Conservation (phyloP, 495 filamentous ascomycete species). For the Cairneyella variabilis region DNA sequence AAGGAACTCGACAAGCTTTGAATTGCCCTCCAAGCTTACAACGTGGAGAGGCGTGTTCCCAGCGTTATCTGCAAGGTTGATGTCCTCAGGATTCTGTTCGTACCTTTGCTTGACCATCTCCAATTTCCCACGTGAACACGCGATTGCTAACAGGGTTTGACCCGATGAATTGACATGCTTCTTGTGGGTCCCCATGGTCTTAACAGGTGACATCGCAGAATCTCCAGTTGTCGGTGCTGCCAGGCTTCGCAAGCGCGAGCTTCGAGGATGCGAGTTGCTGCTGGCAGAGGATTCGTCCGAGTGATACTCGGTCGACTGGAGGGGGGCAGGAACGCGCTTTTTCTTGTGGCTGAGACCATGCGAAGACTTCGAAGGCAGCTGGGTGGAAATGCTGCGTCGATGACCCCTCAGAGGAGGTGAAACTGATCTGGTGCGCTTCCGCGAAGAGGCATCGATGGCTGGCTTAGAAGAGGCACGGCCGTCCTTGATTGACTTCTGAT, state of each 20-base stretch:
- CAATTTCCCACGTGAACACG: slow-evolving; percentile 72
- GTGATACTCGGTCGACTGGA: slow-evolving; percentile 63
- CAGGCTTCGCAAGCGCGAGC: slow-evolving; percentile 60
- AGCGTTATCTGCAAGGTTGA: slow-evolving; percentile 88
- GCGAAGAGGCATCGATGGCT: slow-evolving; percentile 4
- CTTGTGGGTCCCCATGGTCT: slow-evolving; percentile 70
- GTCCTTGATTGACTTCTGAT: slow-evolving; percentile 17
- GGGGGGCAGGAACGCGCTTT: slow-evolving; percentile 51
- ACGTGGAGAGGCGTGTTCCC: slow-evolving; percentile 93
- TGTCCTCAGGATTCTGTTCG: slow-evolving; percentile 74
- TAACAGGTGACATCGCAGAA: slow-evolving; percentile 58
- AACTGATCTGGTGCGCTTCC: slow-evolving; percentile 51
- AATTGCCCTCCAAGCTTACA: slow-evolving; percentile 77
- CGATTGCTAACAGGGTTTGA: slow-evolving; percentile 77
- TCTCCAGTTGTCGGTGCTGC: slow-evolving; percentile 53
- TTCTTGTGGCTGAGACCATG: slow-evolving; percentile 53
- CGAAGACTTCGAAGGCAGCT: slow-evolving; percentile 40
- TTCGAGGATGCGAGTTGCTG: slow-evolving; percentile 65
- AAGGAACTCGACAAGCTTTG: slow-evolving; percentile 76
- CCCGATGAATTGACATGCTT: slow-evolving; percentile 83
- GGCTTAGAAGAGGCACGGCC: slow-evolving; percentile 10
- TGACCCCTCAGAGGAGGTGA: slow-evolving; percentile 58
- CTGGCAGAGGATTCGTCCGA: slow-evolving; percentile 73
- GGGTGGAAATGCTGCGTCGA: slow-evolving; percentile 63
- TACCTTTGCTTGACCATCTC: slow-evolving; percentile 65